Percentiles rank a stretch among this genome's conserved stretches.
Conservation (phyloP, 352 stramenopile genomes). For the Phytophthora pistaciae region DNA sequence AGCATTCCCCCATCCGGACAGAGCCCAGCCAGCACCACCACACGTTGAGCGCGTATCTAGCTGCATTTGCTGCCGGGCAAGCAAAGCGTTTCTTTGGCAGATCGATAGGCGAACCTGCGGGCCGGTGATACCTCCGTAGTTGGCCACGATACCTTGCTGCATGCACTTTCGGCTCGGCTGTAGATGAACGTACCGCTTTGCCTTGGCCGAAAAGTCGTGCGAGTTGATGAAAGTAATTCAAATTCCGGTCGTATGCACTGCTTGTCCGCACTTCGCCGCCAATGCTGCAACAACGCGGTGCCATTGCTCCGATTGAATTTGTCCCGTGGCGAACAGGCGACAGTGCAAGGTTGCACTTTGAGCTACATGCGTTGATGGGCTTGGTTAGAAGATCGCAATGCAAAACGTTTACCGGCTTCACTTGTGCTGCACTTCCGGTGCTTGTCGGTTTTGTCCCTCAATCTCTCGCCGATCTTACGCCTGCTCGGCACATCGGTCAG, state of each 20-base stretch:
- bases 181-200: too few relatives aligned
- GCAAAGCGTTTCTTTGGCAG: constrained; percentile 16
- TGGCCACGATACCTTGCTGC: neutral
- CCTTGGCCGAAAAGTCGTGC: too few relatives aligned
- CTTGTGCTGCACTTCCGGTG: neutral
- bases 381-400: neutral
- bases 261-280: neutral
- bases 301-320: neutral
- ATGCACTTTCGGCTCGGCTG: too few relatives aligned
- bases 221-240: too few relatives aligned
- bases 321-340: too few relatives aligned
- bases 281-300: neutral
- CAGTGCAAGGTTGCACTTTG: too few relatives aligned
- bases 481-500: neutral
- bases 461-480: neutral
- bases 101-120: constrained; percentile 16
- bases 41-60: constrained; percentile 25
- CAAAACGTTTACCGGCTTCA: neutral
- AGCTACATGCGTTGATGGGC: neutral
- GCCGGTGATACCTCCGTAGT: constrained; percentile 7
- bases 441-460: neutral
- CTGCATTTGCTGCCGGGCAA: constrained; percentile 8
- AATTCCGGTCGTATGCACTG: neutral
- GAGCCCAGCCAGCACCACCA: constrained; percentile 23
- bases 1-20: constrained; percentile 24